These are phyloP conservation scores for Lentinula detonsa DNA, from an alignment of 768 basidiomycete genomes.

Conservation along the genomic window DNA sequence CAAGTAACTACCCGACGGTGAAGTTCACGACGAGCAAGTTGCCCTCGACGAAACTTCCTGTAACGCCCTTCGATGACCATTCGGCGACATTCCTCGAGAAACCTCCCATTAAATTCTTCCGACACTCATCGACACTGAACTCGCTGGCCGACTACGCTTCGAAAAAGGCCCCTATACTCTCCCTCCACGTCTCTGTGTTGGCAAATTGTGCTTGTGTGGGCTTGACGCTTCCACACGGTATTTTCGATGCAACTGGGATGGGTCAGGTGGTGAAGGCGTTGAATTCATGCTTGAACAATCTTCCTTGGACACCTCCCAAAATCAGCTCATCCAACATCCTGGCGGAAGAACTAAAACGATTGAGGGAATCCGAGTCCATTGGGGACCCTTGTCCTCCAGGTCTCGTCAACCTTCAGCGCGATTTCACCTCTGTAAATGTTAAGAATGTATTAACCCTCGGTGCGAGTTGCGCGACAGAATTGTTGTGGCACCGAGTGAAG, in stretches of 20 bases:
- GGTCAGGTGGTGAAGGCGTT: background rate
- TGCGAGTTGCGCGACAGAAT: background rate
- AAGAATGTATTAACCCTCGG: constrained; percentile 1
- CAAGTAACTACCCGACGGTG: background rate
- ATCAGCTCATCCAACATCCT: background rate
- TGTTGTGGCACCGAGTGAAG: constrained; percentile 4
- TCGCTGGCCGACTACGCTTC: constrained; percentile 1
- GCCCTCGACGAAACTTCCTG: background rate
- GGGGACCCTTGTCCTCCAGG: background rate
- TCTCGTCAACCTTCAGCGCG: constrained; percentile 2
- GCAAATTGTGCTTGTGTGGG: constrained; percentile 3
- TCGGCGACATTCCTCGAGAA: background rate
- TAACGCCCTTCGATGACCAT: background rate
- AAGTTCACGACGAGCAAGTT: constrained; percentile 6
- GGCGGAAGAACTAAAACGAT: background rate
- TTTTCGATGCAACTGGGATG: constrained; percentile 2
- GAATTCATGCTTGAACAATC: background rate
- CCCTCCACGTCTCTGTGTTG: constrained; percentile 1
- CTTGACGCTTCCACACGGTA: constrained; percentile 4
- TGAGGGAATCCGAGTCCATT: background rate
- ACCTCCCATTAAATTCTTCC: constrained; percentile 3
- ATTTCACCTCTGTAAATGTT: constrained; percentile 1
- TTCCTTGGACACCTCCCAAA: background rate
- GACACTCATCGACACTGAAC: background rate
- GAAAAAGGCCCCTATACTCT: constrained; percentile 2